Base-by-base conservation (phyloP, 306 rosid species). In the Prunus davidiana region DNA sequence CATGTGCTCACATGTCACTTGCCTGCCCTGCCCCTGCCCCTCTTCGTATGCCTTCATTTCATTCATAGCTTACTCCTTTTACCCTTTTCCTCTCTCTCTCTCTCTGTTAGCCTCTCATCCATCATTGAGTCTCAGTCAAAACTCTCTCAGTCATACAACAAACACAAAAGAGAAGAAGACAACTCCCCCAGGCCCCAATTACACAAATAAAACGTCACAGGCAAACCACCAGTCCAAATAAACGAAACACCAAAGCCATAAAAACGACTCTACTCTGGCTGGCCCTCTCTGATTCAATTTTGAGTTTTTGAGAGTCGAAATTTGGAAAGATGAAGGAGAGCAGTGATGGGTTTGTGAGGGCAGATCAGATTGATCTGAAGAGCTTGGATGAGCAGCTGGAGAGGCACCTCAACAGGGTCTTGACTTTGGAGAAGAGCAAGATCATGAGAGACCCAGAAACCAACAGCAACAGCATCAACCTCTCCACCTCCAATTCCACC, bases 281-380 rank as follows among this genome's bases (percentile, higher is more conserved):
- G 6, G 54, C 19, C 54, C 54, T 49, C 18, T 49, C 10, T 32
- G 12, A n/a, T 72, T 72, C 27, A 22, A 41, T 41, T 52, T 55
- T 11, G 46, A 41, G 18, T 13, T 38, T 57, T 15, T 60, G 65
- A 60, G 58, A 22, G 45, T 24, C 8, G 41, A n/a, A 41, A 8
- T 16, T 0, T 20, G 63, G 20, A 14, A 71, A 84, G 68, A 90
- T 92, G 98, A 92, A 92, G 86, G 97, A 92, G 43, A 78, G 68
- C 76, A 74, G 89, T 71, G 98, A 92, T 83, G 97, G 96, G 74
- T 95, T 92, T 75, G 98, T 95, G 64, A 74, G 98, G 51, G 98
- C 98, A 5, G 98, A 95, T 89, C 97, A 95, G 90, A 95, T 95
- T 89, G 98, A 95, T 90, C 95, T 95, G 67, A 95, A 95, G 87